Evolutionary conservation across 2,329 filamentous ascomycete species (phyloP), one percentile per base, ranked within the genome.

Genomic region (Blastomyces gilchristii): DNA sequence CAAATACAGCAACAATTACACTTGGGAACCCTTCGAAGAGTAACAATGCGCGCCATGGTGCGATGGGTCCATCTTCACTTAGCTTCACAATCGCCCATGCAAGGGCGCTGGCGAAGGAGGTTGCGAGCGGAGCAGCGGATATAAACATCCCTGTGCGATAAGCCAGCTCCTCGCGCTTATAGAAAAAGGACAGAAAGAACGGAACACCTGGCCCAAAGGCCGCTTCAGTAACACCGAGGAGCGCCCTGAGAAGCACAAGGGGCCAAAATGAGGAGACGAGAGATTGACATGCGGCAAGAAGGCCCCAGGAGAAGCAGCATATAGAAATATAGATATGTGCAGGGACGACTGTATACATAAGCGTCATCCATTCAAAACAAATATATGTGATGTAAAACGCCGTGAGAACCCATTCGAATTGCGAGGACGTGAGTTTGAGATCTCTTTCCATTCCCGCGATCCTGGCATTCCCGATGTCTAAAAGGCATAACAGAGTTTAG

Each of bases 111-210:
- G 91, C 91, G 67, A 94, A 87, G 2, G 81, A 83, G 9, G 82
- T 82, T 43, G 84, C 84, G 43, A 86, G 72, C 0, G 84, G 83
- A 7, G 83, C 83, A 0, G 84, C 92, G 0, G 90, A 91, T 62
- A 97, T 87, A 75, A 96, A 95, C 1, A 96, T 82, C 28, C 91
- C 92, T 0, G 89, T 94, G 47, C 92, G 81, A 65, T 94, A 87
- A 0, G 92, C 93, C 43, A 97, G 79, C 74, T 97, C 93, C 57
- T 85, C 77, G 7, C 83, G 76, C 16, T 79, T 80, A 71, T 83
- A 87, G 75, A 87, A 87, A 69, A 86, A 82, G 0, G 83, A 85
- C 9, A 87, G 73, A 65, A 85, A 87, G 69, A 86, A 86, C 0
- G 85, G 85, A 0, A 87, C 81, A 4, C 85, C 85, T 0, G 85